Conservation (phyloP, 495 filamentous ascomycete genomes). For the Cercophora samala region DNA sequence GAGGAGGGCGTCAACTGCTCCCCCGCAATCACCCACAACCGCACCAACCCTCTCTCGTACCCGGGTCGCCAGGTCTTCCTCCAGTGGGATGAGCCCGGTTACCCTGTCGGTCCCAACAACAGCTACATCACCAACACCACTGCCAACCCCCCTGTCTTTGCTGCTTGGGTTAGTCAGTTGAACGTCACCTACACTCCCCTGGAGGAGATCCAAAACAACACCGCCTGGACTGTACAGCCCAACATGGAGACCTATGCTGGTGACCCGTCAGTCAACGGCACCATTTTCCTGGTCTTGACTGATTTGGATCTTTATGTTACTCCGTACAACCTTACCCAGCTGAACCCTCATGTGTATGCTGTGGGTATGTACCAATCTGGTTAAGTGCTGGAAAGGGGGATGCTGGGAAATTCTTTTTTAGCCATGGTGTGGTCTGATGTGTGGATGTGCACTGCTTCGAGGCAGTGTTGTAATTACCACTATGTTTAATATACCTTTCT, state of each 20-base stretch:
- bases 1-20: conserved; percentile 54
- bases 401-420: no score
- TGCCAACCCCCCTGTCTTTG: conserved; percentile 61
- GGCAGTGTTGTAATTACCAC: no score
- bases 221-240: conserved; percentile 70
- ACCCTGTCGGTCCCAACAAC: conserved; percentile 73
- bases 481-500: no score
- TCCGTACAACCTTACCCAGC: conserved; percentile 68
- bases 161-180: conserved; percentile 77
- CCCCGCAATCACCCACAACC: conserved; percentile 64
- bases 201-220: conserved; percentile 49
- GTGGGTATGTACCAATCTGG: conserved; percentile 77
- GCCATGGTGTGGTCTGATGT: no score
- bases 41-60: conserved; percentile 65
- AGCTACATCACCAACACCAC: conserved; percentile 65
- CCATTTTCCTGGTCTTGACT: conserved; percentile 75
- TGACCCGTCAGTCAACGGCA: conserved; percentile 72
- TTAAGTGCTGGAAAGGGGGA: conserved; percentile 43
- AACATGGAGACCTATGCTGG: conserved; percentile 56
- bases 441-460: no score
- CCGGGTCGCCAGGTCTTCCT: conserved; percentile 70
- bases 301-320: conserved; percentile 66
- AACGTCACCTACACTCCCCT: conserved; percentile 80
- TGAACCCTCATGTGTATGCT: conserved; percentile 77
- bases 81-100: conserved; percentile 68